Evolutionary conservation across 805 yeast species (phyloP).

Genomic region (Candida ponderosae): DNA sequence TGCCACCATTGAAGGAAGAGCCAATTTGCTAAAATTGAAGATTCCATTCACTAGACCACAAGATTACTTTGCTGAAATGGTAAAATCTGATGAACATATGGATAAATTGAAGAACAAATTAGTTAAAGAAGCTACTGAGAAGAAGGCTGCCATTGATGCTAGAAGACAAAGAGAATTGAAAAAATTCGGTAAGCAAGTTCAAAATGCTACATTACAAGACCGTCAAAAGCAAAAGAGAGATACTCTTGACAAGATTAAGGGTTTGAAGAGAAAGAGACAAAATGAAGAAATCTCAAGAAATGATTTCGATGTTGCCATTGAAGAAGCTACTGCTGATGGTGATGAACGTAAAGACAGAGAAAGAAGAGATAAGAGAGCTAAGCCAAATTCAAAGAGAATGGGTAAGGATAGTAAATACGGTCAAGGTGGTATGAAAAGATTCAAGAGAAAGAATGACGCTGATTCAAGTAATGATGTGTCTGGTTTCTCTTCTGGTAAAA

Average conservation of each 20-base stretch:
- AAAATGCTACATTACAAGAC: conserved; percentile 85
- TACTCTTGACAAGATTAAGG: conserved; percentile 80
- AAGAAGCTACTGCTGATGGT: conserved; percentile 60
- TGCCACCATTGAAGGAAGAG: conserved; percentile 70
- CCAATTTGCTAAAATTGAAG: conserved; percentile 55
- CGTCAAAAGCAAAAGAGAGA: conserved; percentile 91
- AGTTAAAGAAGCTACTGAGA: conserved; percentile 70
- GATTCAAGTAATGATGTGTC: conserved; percentile 62
- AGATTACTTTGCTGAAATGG: conserved; percentile 98
- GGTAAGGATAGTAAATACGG: conserved; percentile 75
- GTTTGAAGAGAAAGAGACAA: conserved; percentile 84
- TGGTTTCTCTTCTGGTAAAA: conserved; percentile 44
- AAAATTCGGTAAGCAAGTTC: conserved; percentile 97
- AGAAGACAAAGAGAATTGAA: conserved; percentile 89
- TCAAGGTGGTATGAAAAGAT: conserved; percentile 70
- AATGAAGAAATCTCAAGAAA: conserved; percentile 63
- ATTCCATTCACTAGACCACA: conserved; percentile 88
- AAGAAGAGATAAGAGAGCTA: conserved; percentile 36
- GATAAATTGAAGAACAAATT: conserved; percentile 80
- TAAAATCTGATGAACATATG: conserved; percentile 97
- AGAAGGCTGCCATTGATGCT: conserved; percentile 89
- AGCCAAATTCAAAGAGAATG: conserved; percentile 56
- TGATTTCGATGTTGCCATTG: conserved; percentile 86
- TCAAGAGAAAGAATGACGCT: conserved; percentile 65
- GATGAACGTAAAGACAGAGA: conserved; percentile 22